Base-by-base conservation (phyloP, 805 yeast species). In the Nakazawaea populi region DNA sequence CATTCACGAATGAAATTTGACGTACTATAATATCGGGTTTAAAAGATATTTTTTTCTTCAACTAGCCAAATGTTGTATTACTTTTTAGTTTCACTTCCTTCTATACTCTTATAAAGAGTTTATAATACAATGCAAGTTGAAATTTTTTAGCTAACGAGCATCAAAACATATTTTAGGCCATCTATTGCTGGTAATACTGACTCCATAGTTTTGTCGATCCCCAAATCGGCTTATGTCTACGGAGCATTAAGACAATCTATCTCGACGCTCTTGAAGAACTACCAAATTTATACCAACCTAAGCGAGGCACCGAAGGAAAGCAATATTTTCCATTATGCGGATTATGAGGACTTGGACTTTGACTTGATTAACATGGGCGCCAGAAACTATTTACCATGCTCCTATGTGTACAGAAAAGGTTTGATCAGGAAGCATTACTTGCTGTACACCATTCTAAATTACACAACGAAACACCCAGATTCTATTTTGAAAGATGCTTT, bases 371-470 rank as follows among this genome's bases (percentile, higher is more conserved):
- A 72, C 59, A 51, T 65, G 18, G 64, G 71, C 28, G 71, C 76
- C 39, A 48, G 57, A 2, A 68, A 71, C 30, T 91, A 90, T 64
- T 70, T 81, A 49, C 73, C 87, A 2, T 88, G 91, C 54, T 82
- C 96, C 2, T 92, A 89, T 64, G 80, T 90, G 41, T 92, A 87
- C 65, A 75, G 99, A 58, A 94, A 94, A 63, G 96, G 92, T 0
- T 69, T 94, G 50, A 94, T 92, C 46, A 77, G 99, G 54, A 94
- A 94, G 65, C 96, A 94, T 65, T 91, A 82, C 60, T 70, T 94
- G 54, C 80, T 94, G n/a, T 84, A 89, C 60, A 87, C 96, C 0
- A 76, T 94, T n/a, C 85, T 80, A 47, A 79, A 81, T 52, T 91
- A 79, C 58, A 69, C 71, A 4, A 88, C 85, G 7, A 94, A 94